phyloP scores from a whole-genome alignment of 495 filamentous ascomycete genomes.

The Staphylotrichum longicolle region DNA sequence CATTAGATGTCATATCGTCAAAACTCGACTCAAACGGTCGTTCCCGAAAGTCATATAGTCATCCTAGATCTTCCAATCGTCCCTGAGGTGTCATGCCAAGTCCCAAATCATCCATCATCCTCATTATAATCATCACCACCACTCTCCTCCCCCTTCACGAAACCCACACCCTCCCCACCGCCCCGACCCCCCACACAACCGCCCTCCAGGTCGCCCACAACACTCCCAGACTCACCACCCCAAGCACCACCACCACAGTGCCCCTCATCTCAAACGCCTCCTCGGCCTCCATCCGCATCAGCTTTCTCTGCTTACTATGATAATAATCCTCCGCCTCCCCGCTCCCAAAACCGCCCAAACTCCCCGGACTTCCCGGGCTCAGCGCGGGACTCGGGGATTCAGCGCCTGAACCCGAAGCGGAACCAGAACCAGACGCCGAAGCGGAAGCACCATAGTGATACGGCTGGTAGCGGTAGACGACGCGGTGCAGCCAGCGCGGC shows the following conservation, averaged over 20 bases:
- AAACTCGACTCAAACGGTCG: too few relatives aligned
- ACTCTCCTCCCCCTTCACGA: neutral
- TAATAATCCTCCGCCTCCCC: conserved; percentile 32
- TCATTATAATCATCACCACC: neutral
- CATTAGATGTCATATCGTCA: too few relatives aligned
- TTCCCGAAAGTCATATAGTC: too few relatives aligned
- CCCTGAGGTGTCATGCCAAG: too few relatives aligned
- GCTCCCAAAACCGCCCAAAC: neutral
- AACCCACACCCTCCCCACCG: neutral
- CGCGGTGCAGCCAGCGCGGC: conserved; percentile 41
- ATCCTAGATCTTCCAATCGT: too few relatives aligned
- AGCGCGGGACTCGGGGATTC: too few relatives aligned
- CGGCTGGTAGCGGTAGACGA: conserved; percentile 37
- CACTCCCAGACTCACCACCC: conserved; percentile 25
- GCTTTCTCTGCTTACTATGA: conserved; percentile 51
- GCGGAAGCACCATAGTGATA: conserved; percentile 26
- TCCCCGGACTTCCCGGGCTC: neutral
- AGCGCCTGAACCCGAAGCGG: too few relatives aligned
- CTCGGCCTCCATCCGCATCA: conserved; percentile 50
- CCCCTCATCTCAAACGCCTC: conserved; percentile 52
- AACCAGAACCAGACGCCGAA: neutral
- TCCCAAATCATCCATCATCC: neutral
- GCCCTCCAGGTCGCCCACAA: conserved; percentile 34
- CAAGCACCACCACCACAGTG: conserved; percentile 39
- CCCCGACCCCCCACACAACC: conserved; percentile 21